Percentiles rank a stretch among this genome's conserved stretches.
Evolutionary conservation across 2,329 filamentous ascomycete genomes (phyloP).

Genomic region (Aureobasidium musti): DNA sequence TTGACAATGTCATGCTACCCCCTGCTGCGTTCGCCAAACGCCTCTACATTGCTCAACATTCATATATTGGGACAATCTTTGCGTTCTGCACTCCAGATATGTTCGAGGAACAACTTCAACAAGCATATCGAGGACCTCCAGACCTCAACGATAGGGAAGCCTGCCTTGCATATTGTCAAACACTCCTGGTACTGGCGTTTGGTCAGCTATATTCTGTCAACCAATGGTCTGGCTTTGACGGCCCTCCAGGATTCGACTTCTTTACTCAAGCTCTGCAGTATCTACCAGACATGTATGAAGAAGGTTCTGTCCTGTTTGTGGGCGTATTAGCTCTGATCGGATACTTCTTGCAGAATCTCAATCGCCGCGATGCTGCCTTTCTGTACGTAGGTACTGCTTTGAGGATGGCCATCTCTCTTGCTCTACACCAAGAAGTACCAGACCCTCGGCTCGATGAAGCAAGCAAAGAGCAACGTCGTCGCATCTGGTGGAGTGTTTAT

Average conservation of each 20-base stretch:
- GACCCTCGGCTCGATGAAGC: conserved; percentile 45
- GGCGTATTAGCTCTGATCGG: conserved; percentile 58
- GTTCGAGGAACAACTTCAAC: conserved; percentile 51
- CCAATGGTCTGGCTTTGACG: conserved; percentile 52
- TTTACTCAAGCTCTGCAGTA: conserved; percentile 56
- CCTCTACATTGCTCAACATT: conserved; percentile 56
- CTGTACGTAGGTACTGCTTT: conserved; percentile 53
- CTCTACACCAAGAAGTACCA: conserved; percentile 57
- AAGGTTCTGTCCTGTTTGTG: conserved; percentile 57
- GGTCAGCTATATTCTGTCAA: conserved; percentile 61
- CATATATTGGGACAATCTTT: conserved; percentile 61
- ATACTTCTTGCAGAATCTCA: conserved; percentile 61
- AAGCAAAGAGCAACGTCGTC: conserved; percentile 53
- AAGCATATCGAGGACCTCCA: conserved; percentile 49
- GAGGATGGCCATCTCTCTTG: conserved; percentile 60
- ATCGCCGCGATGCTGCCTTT: conserved; percentile 58
- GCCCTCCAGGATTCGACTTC: conserved; percentile 59
- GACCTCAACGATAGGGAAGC: conserved; percentile 50
- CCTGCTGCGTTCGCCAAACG: conserved; percentile 55
- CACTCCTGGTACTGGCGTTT: conserved; percentile 57
- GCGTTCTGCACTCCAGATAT: conserved; percentile 53
- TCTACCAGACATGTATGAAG: conserved; percentile 58
- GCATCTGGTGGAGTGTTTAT: conserved; percentile 61
- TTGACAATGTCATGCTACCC: conserved; percentile 47
- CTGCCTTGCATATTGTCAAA: conserved; percentile 55